Percentiles rank a stretch among this genome's conserved stretches.
These are phyloP conservation scores for Cryptosporidium parvum DNA, from an alignment of 169 alveolate species.

Conservation along the genomic window DNA sequence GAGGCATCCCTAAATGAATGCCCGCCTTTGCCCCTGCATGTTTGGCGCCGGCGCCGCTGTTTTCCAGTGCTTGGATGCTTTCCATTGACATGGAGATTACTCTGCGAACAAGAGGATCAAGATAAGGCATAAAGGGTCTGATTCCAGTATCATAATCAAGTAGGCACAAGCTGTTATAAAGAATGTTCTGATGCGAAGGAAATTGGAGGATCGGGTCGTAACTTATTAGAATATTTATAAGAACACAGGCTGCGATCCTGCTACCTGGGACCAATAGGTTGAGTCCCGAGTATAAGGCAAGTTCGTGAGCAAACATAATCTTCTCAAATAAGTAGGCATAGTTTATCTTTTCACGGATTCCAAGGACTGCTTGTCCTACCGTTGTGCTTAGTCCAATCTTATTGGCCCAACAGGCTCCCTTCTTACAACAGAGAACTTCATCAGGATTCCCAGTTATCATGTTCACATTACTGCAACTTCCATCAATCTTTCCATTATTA, in stretches of 20 bases:
- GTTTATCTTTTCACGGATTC: slow-evolving; percentile 49
- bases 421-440: background rate
- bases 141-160: slow-evolving; percentile 47
- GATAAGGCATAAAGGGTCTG: slow-evolving; percentile 56
- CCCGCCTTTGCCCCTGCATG: background rate
- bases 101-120: slow-evolving; percentile 49
- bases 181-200: slow-evolving; percentile 28
- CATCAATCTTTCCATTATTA: background rate
- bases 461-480: background rate
- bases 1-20: background rate
- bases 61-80: slow-evolving; percentile 42
- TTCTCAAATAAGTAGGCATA: slow-evolving; percentile 42
- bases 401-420: slow-evolving; percentile 42
- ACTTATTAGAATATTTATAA: slow-evolving; percentile 26
- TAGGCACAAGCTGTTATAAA: slow-evolving; percentile 48
- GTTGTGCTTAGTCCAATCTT: slow-evolving; percentile 51
- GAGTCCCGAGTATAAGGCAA: slow-evolving; percentile 55
- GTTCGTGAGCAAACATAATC: slow-evolving; percentile 63
- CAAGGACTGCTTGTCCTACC: slow-evolving; percentile 62
- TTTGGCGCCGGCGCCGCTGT: slow-evolving; percentile 5
- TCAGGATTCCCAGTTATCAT: background rate
- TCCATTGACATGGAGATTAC: slow-evolving; percentile 39
- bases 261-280: slow-evolving; percentile 51
- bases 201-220: slow-evolving; percentile 43
- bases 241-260: slow-evolving; percentile 46